phyloP scores from a whole-genome alignment of 1,284 basidiomycete species.

The Trametes polyzona region DNA sequence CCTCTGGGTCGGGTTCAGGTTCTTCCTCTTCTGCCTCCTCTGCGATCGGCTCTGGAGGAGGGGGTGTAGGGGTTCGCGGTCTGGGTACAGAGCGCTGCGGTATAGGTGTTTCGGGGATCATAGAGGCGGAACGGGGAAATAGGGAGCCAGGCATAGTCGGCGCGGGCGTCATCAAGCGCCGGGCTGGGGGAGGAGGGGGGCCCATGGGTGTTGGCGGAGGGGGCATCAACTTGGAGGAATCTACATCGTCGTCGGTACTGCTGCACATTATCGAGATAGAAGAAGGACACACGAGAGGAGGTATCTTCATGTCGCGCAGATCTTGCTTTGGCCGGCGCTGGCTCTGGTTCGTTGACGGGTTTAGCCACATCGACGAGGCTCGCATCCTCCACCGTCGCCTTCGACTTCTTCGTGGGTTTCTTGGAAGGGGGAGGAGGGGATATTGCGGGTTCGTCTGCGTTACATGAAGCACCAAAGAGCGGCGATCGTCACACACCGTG shows the following conservation, averaged over 20 bases:
- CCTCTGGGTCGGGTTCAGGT: not conserved
- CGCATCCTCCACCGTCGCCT: constrained; percentile 1
- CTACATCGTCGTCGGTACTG: not conserved
- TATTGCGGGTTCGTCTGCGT: constrained; percentile 9
- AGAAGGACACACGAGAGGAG: not conserved
- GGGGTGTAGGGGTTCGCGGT: constrained; percentile 20
- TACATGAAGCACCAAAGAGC: not conserved
- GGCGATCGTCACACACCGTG: not conserved
- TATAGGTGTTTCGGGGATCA: constrained; percentile 48
- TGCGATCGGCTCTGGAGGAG: not conserved
- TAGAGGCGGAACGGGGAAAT: constrained; percentile 69
- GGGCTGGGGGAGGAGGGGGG: constrained; percentile 36
- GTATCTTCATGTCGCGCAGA: not conserved
- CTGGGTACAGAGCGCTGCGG: constrained; percentile 13
- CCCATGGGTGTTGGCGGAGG: constrained; percentile 33
- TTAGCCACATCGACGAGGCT: constrained; percentile 5
- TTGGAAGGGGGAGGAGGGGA: not conserved
- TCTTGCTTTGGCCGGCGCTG: constrained; percentile 8
- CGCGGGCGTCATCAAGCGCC: constrained; percentile 37
- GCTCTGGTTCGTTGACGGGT: constrained; percentile 3
- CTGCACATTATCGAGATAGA: not conserved
- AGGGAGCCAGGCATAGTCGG: constrained; percentile 79
- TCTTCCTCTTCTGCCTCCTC: not conserved
- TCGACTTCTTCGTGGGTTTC: constrained; percentile 17
- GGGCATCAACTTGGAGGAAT: constrained; percentile 19